Evolutionary conservation across 2,329 filamentous ascomycete genomes (phyloP), one percentile per base, ranked within the genome.

Genomic region (Pseudogymnoascus sp.): DNA sequence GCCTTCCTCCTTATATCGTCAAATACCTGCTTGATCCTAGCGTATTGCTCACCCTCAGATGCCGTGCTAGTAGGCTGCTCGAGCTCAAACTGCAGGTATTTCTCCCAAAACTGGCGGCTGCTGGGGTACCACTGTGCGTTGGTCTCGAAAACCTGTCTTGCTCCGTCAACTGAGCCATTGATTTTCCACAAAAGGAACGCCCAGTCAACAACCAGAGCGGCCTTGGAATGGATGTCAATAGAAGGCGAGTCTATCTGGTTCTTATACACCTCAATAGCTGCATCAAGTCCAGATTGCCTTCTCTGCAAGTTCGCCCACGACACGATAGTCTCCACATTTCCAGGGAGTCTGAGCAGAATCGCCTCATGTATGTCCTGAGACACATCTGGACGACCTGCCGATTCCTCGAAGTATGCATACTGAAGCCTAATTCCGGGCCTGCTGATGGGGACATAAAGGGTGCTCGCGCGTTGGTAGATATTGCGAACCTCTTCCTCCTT

Each of bases 341-440:
- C 87, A 0, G 93, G 92, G 13, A 96, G 77, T 63, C 82, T 81
- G 66, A 86, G 77, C 33, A 97, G 79, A 60, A 99, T 88, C 1
- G 90, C 87, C 57, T 87, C 82, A 71, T 97, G 90, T 61, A 99
- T 92, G 63, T 90, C 92, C 63, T 88, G 84, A 9, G 93, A 91
- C 37, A 95, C 82, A 64, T 90, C 88, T 26, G 87, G 77, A 39
- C 91, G 85, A 4, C 85, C 90, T 40, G 83, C 81, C 74, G 90
- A 88, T 76, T 99, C 94, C 72, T 99, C 94, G 66, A 97, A 97
- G 68, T 92, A 91, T 11, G 94, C 93, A 78, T 92, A 97, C 71
- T 96, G 90, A 64, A 97, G 80, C 62, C 94, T 86, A 65, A 96
- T 87, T 1, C 86, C 86, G 0, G 93, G 92, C 62, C 88, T 81